Conservation (phyloP, 208 protist genomes). For the Leishmania braziliensis region DNA sequence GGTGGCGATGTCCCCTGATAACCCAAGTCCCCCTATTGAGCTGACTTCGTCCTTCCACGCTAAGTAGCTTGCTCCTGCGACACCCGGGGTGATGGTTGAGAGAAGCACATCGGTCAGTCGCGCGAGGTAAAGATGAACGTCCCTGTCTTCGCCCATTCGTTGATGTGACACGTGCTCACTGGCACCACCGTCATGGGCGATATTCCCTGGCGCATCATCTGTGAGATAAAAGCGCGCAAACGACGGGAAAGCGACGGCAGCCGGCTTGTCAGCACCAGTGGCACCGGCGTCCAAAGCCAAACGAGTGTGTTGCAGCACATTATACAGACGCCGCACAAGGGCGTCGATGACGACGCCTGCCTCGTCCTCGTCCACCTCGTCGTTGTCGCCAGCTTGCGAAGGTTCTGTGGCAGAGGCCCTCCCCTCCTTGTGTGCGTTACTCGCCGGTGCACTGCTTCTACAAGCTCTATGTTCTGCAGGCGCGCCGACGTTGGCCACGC, state of each 20-base stretch:
- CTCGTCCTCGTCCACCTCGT: neutral
- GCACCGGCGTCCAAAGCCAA: neutral
- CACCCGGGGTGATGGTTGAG: neutral
- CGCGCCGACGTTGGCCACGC: neutral
- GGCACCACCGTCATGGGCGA: neutral
- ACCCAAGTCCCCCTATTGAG: neutral
- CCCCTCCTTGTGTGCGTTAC: neutral
- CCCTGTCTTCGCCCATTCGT: neutral
- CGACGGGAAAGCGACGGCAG: slow-evolving; percentile 17
- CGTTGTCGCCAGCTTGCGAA: neutral
- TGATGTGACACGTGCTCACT: neutral
- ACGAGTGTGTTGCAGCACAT: slow-evolving; percentile 17
- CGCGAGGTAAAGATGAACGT: slow-evolving; percentile 2
- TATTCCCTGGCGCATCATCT: neutral
- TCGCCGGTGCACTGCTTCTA: neutral
- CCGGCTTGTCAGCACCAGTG: neutral
- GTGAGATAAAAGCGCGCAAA: slow-evolving; percentile 33
- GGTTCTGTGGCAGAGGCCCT: neutral
- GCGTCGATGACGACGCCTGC: neutral
- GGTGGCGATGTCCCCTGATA: slow-evolving; percentile 19
- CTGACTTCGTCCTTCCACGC: neutral
- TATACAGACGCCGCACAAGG: slow-evolving; percentile 13
- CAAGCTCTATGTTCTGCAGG: neutral
- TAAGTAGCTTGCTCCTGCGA: neutral
- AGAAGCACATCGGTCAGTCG: slow-evolving; percentile 18